phyloP scores from a whole-genome alignment of 2,329 filamentous ascomycete genomes.

The Aspergillus pseudotamarii region DNA sequence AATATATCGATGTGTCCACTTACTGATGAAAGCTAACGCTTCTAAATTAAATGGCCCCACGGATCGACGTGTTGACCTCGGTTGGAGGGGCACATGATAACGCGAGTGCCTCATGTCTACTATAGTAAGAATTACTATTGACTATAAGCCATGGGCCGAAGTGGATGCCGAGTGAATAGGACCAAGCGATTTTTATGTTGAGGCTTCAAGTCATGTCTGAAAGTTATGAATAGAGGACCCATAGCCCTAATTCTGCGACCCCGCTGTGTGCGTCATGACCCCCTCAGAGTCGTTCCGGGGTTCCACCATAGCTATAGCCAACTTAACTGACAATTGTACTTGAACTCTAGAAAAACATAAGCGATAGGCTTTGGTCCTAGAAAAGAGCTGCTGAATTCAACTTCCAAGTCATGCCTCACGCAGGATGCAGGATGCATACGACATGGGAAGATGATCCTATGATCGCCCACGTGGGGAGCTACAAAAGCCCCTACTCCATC shows the following conservation, averaged over 20 bases:
- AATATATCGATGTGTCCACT: neutral
- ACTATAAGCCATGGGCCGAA: neutral
- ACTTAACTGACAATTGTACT: too few relatives aligned
- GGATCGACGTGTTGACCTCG: conserved; percentile 12
- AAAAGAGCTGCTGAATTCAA: neutral
- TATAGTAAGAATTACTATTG: neutral
- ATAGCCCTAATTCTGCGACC: neutral
- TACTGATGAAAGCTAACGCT: neutral
- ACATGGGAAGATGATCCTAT: neutral
- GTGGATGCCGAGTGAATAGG: neutral
- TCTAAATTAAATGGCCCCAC: neutral
- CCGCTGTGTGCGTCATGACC: too few relatives aligned
- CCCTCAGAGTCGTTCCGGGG: too few relatives aligned
- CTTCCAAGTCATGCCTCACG: neutral
- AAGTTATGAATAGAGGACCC: neutral
- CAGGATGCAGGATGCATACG: neutral
- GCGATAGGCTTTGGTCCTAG: neutral
- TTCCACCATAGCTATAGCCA: too few relatives aligned
- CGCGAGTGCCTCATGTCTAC: neutral
- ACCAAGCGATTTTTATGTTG: too few relatives aligned
- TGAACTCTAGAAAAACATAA: too few relatives aligned
- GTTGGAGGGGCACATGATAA: conserved; percentile 2
- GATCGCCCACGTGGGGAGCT: neutral
- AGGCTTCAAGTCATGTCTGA: neutral
- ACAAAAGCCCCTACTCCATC: neutral